Conservation (phyloP, 1,284 basidiomycete species). For the Bondarzewia mesenterica region DNA sequence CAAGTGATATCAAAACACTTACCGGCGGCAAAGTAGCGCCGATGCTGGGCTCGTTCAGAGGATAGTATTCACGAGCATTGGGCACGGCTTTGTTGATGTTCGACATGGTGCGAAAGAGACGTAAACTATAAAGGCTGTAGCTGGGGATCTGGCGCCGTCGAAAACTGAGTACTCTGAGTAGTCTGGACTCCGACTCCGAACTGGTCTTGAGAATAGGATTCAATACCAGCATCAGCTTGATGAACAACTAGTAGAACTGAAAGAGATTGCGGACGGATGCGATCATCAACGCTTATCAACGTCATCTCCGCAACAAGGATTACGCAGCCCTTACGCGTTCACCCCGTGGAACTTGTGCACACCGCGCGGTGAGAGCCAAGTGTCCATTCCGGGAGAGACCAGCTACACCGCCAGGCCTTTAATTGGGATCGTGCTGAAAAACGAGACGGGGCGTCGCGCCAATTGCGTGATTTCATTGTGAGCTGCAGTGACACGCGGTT, state of each 20-base stretch:
- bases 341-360: too few relatives aligned
- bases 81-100: slow-evolving; percentile 40
- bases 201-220: not conserved
- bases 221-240: slow-evolving; percentile 21
- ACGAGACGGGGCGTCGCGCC: too few relatives aligned
- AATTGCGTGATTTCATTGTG: too few relatives aligned
- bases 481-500: too few relatives aligned
- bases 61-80: slow-evolving; percentile 44
- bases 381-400: too few relatives aligned
- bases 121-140: slow-evolving; percentile 46
- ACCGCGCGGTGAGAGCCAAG: too few relatives aligned
- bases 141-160: not conserved
- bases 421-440: too few relatives aligned
- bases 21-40: slow-evolving; percentile 39
- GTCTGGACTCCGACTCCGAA: not conserved
- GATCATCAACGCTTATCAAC: too few relatives aligned
- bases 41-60: slow-evolving; percentile 54
- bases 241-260: slow-evolving; percentile 55
- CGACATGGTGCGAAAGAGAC: slow-evolving; percentile 38
- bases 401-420: too few relatives aligned
- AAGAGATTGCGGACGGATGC: too few relatives aligned
- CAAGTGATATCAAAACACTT: slow-evolving; percentile 6
- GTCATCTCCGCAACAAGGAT: too few relatives aligned
- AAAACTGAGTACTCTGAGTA: not conserved
- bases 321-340: too few relatives aligned